Percentiles rank a stretch among this genome's conserved stretches.
phyloP scores from a whole-genome alignment of 2,329 filamentous ascomycete species.

The Westerdykella sp. region DNA sequence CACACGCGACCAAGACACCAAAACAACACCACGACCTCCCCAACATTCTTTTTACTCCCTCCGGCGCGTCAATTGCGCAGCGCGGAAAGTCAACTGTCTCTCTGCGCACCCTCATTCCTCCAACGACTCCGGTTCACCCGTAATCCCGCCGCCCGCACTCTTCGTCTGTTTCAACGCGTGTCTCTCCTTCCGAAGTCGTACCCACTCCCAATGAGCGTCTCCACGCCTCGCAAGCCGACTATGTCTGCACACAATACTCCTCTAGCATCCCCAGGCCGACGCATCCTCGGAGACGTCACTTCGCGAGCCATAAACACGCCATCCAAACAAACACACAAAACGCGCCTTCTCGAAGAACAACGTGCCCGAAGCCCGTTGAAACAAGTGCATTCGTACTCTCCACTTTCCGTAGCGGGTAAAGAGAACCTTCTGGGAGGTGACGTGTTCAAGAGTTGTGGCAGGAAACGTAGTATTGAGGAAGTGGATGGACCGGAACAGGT shows the following conservation, averaged over 20 bases:
- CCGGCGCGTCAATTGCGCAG: not conserved
- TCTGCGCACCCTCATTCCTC: not conserved
- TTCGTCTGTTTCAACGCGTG: conserved; percentile 6
- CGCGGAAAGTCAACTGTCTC: not conserved
- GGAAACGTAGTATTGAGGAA: conserved; percentile 33
- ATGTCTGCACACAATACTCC: conserved; percentile 24
- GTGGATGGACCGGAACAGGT: conserved; percentile 28
- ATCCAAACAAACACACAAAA: conserved; percentile 16
- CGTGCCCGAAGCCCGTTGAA: conserved; percentile 32
- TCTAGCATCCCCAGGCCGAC: conserved; percentile 26
- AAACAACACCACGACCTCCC: not conserved
- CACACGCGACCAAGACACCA: not conserved
- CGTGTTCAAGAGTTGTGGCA: conserved; percentile 15
- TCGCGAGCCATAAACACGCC: conserved; percentile 31
- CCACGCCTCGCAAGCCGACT: conserved; percentile 16
- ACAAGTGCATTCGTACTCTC: conserved; percentile 22
- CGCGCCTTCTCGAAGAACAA: conserved; percentile 13
- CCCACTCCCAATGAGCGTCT: conserved; percentile 15
- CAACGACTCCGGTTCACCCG: not conserved
- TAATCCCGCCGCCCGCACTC: not conserved
- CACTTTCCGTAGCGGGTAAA: conserved; percentile 18
- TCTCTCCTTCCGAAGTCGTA: conserved; percentile 6
- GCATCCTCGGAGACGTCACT: conserved; percentile 31
- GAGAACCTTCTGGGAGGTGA: conserved; percentile 22
- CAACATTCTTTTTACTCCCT: not conserved